phyloP scores from a whole-genome alignment of 805 yeast species.

The Saccharomycopsis oosterbeekiorum region DNA sequence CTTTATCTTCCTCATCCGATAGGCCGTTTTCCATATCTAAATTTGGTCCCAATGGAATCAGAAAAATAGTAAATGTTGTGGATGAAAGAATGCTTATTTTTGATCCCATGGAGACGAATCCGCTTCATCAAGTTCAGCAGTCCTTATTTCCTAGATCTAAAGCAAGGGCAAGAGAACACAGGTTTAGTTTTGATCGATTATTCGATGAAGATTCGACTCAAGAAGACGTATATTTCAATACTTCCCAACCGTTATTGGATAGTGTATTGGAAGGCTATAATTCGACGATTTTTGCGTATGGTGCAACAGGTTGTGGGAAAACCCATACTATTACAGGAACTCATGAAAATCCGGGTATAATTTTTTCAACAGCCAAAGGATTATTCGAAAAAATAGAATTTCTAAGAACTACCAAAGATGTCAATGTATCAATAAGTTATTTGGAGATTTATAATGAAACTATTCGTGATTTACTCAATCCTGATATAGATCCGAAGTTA shows the following conservation, averaged over 20 bases:
- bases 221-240: constrained; percentile 51
- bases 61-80: constrained; percentile 67
- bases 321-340: constrained; percentile 84
- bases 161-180: constrained; percentile 55
- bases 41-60: constrained; percentile 39
- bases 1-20: constrained; percentile 26
- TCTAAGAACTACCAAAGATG: constrained; percentile 40
- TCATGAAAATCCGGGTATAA: constrained; percentile 64
- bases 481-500: constrained; percentile 36
- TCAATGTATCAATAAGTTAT: constrained; percentile 61
- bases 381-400: constrained; percentile 54
- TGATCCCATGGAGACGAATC: constrained; percentile 72
- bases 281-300: constrained; percentile 90
- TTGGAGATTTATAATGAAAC: constrained; percentile 89
- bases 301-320: constrained; percentile 98
- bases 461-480: constrained; percentile 66
- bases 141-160: constrained; percentile 30
- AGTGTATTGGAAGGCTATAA: constrained; percentile 77
- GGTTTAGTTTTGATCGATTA: constrained; percentile 72
- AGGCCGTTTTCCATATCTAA: not conserved
- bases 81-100: constrained; percentile 80
- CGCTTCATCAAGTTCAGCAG: constrained; percentile 40
- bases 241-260: constrained; percentile 65
- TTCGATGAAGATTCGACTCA: constrained; percentile 63
- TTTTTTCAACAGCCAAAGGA: constrained; percentile 69